Evolutionary conservation across 192 early-diverging fungal genomes (phyloP).

Genomic region (Entomortierella beljakovae): DNA sequence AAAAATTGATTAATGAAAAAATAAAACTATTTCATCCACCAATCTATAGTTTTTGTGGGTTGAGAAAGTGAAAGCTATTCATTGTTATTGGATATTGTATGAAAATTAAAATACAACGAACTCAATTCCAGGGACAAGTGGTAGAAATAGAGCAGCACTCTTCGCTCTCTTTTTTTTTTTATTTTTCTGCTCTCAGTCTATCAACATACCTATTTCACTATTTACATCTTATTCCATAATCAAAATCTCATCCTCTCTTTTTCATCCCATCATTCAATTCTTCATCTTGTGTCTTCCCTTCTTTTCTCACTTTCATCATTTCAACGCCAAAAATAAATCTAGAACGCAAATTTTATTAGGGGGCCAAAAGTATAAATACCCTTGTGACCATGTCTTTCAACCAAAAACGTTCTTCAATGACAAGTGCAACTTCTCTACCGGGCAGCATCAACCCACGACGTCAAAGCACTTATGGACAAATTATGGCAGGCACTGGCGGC

Average conservation of each 20-base stretch:
- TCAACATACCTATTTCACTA: no score
- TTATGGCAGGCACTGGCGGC: slow-evolving; percentile 46
- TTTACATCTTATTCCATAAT: no score
- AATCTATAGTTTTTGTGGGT: no score
- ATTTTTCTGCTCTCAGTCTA: background rate
- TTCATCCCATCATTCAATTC: background rate
- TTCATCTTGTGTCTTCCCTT: slow-evolving; percentile 1
- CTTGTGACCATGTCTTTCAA: slow-evolving; percentile 30
- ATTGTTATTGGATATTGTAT: no score
- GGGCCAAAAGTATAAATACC: background rate
- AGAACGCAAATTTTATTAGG: no score
- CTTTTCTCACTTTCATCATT: background rate
- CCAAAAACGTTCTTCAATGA: slow-evolving; percentile 31
- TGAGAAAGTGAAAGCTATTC: no score
- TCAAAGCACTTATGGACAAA: slow-evolving; percentile 36
- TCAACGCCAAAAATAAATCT: background rate
- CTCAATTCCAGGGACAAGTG: no score
- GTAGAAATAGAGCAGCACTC: background rate
- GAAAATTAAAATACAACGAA: no score
- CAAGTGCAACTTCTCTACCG: slow-evolving; percentile 29
- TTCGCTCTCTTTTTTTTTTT: background rate
- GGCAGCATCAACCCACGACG: slow-evolving; percentile 23
- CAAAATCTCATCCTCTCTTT: background rate
- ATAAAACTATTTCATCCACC: no score
- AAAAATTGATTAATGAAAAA: no score